phyloP scores from a whole-genome alignment of 129 eudicot species.

The Pseudognaphalium luteoalbum region DNA sequence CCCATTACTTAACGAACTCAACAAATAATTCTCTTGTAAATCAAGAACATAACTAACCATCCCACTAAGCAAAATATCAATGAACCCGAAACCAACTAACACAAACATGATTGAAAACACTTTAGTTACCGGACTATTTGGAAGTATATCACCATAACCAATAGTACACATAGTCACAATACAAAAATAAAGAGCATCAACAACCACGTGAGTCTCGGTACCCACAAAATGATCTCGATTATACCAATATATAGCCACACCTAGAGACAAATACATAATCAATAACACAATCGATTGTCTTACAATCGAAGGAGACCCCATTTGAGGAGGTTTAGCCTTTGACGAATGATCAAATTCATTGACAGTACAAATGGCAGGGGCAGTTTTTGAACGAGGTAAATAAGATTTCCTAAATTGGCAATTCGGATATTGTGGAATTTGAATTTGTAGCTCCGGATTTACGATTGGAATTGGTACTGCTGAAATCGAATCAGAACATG shows the following conservation, averaged over 20 bases:
- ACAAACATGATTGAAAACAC: conserved; percentile 34
- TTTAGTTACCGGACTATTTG: conserved; percentile 50
- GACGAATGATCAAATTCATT: conserved; percentile 29
- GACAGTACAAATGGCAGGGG: conserved; percentile 60
- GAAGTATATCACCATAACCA: conserved; percentile 83
- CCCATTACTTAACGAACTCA: conserved; percentile 39
- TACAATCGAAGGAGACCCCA: conserved; percentile 45
- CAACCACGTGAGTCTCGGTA: conserved; percentile 52
- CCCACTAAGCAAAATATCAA: conserved; percentile 64
- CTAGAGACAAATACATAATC: conserved; percentile 50
- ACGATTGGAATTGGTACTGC: conserved; percentile 5
- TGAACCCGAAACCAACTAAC: conserved; percentile 70
- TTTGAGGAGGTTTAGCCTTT: conserved; percentile 24
- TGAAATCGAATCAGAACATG: conserved; percentile 4
- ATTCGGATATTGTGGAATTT: conserved; percentile 5
- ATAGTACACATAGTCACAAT: conserved; percentile 39
- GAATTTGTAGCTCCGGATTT: conserved; percentile 23
- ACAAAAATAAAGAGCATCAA: conserved; percentile 78
- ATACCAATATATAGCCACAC: conserved; percentile 53
- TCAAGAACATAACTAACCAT: conserved; percentile 74
- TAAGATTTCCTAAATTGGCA: conserved; percentile 18
- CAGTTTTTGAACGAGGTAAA: conserved; percentile 59
- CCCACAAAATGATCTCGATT: conserved; percentile 45
- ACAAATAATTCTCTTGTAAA: conserved; percentile 59
- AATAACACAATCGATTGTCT: conserved; percentile 52